Conservation (phyloP, 257 asterid species). For the Hygrophila difformis region DNA sequence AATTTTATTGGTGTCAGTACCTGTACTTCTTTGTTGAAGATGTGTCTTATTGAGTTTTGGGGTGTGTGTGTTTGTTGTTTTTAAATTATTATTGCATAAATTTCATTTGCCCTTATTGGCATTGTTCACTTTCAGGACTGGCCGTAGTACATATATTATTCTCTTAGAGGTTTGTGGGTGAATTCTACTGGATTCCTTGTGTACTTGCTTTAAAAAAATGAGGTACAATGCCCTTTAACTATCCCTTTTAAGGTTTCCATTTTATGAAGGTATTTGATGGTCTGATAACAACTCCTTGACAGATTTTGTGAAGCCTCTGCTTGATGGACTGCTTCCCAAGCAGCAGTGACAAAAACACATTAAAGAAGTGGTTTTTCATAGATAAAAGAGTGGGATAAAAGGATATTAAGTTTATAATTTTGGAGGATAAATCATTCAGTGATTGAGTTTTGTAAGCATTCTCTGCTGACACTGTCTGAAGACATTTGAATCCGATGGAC, state of each 20-base stretch:
- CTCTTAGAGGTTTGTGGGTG: not conserved
- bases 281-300: not conserved
- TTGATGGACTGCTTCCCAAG: constrained; percentile 64
- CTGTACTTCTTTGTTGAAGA: not conserved
- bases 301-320: not conserved
- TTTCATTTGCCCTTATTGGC: too few species aligned
- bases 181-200: too few species aligned
- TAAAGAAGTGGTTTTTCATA: constrained; percentile 76
- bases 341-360: constrained; percentile 51
- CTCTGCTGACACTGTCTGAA: not conserved
- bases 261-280: too few species aligned
- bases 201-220: not conserved
- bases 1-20: not conserved
- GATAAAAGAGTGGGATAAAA: constrained; percentile 68
- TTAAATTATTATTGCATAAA: not conserved
- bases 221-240: not conserved
- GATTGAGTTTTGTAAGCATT: constrained; percentile 2
- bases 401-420: not conserved
- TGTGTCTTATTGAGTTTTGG: not conserved
- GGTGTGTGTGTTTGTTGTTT: not conserved
- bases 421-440: not conserved
- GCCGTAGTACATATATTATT: not conserved
- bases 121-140: not conserved
- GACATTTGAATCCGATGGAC: constrained; percentile 37
- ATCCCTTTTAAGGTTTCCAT: not conserved